phyloP scores from a whole-genome alignment of 163 green algal genomes.

The Volvox carteri region DNA sequence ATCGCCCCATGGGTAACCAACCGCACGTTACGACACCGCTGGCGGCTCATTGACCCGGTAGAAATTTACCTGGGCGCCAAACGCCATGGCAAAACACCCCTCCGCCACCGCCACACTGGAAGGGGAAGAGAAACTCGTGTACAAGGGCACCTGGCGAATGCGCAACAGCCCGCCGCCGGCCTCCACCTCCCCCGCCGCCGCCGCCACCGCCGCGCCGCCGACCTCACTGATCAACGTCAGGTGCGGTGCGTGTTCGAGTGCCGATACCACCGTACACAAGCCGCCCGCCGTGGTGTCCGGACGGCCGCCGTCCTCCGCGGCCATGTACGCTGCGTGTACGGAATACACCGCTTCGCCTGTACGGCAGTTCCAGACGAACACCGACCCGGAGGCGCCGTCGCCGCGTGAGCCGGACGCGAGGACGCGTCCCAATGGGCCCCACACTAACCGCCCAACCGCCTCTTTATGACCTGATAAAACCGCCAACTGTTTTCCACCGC shows the following conservation, averaged over 20 bases:
- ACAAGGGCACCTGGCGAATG: constrained; percentile 45
- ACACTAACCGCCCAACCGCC: constrained; percentile 2
- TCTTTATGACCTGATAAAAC: constrained; percentile 31
- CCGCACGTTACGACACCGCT: too few relatives aligned
- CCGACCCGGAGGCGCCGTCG: background rate
- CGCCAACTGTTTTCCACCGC: constrained; percentile 62
- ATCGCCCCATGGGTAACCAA: too few relatives aligned
- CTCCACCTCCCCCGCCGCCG: background rate
- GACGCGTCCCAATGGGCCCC: background rate
- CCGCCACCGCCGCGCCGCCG: background rate
- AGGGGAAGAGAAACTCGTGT: constrained; percentile 34
- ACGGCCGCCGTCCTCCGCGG: background rate
- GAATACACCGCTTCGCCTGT: constrained; percentile 15
- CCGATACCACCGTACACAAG: constrained; percentile 46
- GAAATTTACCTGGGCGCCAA: constrained; percentile 37
- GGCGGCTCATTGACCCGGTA: constrained; percentile 15
- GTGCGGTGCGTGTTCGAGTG: constrained; percentile 52
- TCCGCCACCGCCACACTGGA: constrained; percentile 2
- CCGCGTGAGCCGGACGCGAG: constrained; percentile 36
- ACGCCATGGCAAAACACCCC: constrained; percentile 26
- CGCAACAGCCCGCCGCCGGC: constrained; percentile 21
- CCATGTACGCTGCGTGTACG: constrained; percentile 49
- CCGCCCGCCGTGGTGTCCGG: background rate
- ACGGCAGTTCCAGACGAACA: constrained; percentile 31
- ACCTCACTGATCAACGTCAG: constrained; percentile 43